Base-by-base conservation (phyloP, 306 rosid genomes). In the Casuarina glauca region DNA sequence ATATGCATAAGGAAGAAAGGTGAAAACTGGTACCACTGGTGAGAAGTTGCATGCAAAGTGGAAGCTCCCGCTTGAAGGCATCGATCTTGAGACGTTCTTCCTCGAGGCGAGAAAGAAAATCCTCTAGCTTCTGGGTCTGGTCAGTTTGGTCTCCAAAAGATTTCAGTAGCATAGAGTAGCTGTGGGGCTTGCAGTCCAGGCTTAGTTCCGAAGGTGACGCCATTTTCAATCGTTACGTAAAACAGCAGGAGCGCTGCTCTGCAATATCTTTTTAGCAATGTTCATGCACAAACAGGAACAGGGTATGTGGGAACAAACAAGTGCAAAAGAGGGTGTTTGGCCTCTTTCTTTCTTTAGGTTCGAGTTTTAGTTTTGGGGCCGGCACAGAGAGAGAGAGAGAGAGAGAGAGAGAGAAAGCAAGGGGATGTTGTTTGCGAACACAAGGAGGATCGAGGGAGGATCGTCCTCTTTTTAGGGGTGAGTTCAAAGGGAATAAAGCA, bases 1-100 rank as follows among this genome's bases (percentile, higher is more conserved):
- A 55, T 73, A 62, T 43, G 19, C 42, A 52, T 46, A 9, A 11
- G 3, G 32, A 39, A 12, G 42, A 1, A 38, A 55, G 19, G 2
- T 10, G n/a, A 36, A 6, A 50, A 39, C 42, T 16, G 15, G 38
- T 86, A 92, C 99, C 99, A 48, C 90, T 93, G 79, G 94, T 84
- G 79, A 96, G 97, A 43, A 96, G 99, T 78, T 96, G 99, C 98
- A 96, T 96, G 97, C 98, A 96, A 78, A 96, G 98, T 80, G 99
- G 99, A 72, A 96, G 97, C 76, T 96, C 98, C 45, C 99, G 97
- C 86, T 96, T 96, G 94, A 96, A 96, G 69, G 95, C 98, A 58
- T 96, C 98, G 45, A 96, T 96, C 86, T 96, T 96, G 87, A 93
- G 93, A 36, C 97, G 91, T 82, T 96, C 99, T 78, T 84, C 98